These are phyloP conservation scores for Corynespora cassiicola DNA, from an alignment of 2,329 filamentous ascomycete genomes.

Conservation along the genomic window DNA sequence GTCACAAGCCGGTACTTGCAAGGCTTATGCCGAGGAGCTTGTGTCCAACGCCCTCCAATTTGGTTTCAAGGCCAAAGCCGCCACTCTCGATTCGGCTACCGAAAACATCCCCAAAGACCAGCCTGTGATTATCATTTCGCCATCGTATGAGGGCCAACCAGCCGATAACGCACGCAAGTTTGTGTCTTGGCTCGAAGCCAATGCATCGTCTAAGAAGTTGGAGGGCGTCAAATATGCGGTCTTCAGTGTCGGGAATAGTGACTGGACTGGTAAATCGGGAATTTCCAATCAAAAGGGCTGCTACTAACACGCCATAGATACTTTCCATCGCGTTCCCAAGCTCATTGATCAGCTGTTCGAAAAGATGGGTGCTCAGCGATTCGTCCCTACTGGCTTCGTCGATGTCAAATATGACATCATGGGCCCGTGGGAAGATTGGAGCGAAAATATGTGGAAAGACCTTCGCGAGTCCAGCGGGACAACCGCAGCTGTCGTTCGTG, in stretches of 20 bases:
- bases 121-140: constrained; percentile 71
- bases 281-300: too few relatives aligned
- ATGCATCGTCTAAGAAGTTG: constrained; percentile 57
- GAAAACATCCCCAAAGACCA: constrained; percentile 65
- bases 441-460: constrained; percentile 14
- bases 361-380: constrained; percentile 56
- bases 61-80: constrained; percentile 65
- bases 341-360: constrained; percentile 63
- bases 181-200: constrained; percentile 67
- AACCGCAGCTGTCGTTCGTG: constrained; percentile 5
- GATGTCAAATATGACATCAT: constrained; percentile 52
- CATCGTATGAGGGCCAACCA: constrained; percentile 77
- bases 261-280: too few relatives aligned
- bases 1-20: constrained; percentile 77
- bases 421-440: constrained; percentile 24
- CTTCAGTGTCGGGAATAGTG: constrained; percentile 71
- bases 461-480: constrained; percentile 8
- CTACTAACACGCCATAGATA: too few relatives aligned
- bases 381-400: constrained; percentile 61
- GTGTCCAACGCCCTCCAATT: constrained; percentile 64
- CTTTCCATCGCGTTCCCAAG: constrained; percentile 72
- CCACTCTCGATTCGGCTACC: constrained; percentile 67
- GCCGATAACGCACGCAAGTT: constrained; percentile 76
- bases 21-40: constrained; percentile 69
- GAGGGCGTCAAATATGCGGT: constrained; percentile 69